These are phyloP conservation scores for Pleurozium schreberi DNA, from an alignment of 225 moss, liverwort and hornwort genomes.

Conservation along the genomic window DNA sequence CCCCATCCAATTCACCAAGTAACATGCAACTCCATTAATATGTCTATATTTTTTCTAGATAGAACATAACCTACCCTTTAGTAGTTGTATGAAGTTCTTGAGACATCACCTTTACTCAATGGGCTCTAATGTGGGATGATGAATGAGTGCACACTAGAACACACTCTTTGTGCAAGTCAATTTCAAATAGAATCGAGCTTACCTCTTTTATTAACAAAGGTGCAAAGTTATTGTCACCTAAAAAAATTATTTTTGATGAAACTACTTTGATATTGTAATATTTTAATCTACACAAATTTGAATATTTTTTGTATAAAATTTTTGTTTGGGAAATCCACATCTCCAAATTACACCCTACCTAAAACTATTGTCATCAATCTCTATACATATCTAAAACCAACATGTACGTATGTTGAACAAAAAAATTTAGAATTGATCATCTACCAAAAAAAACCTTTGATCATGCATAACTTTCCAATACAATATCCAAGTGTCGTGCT, in stretches of 20 bases:
- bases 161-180: rapidly evolving
- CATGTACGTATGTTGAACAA: neutral
- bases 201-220: rapidly evolving
- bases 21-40: neutral
- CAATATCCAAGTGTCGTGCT: rapidly evolving
- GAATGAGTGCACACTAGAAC: too few relatives aligned
- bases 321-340: too few relatives aligned
- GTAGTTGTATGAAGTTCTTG: rapidly evolving
- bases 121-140: rapidly evolving
- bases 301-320: neutral
- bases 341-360: rapidly evolving
- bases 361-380: neutral
- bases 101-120: neutral
- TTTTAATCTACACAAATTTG: neutral
- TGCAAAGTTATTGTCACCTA: neutral
- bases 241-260: neutral
- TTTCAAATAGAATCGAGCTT: neutral
- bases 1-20: neutral
- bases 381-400: neutral
- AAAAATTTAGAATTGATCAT: neutral
- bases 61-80: neutral
- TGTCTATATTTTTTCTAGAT: too few relatives aligned
- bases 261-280: neutral
- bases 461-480: neutral
- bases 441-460: neutral